Conservation (phyloP, 1,284 basidiomycete genomes). For the Hemileia vastatrix region DNA sequence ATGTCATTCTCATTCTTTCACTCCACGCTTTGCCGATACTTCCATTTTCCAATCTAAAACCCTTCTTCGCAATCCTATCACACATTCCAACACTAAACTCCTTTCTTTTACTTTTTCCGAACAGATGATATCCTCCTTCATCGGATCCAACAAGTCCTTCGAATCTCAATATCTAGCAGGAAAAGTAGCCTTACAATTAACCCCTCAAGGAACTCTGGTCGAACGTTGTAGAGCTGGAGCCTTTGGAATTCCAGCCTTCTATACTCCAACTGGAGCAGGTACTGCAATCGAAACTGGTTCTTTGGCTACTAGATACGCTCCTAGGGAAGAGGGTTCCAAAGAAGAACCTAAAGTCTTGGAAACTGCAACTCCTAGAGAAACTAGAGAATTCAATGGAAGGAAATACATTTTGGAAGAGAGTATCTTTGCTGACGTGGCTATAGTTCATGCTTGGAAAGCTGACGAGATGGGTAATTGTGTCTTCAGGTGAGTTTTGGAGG, state of each 20-base stretch:
- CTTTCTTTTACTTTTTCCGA: slow-evolving; percentile 2
- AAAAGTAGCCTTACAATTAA: slow-evolving; percentile 36
- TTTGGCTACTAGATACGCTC: slow-evolving; percentile 26
- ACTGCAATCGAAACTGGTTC: slow-evolving; percentile 43
- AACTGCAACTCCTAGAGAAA: slow-evolving; percentile 56
- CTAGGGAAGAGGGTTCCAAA: too few relatives aligned
- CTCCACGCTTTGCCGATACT: too few relatives aligned
- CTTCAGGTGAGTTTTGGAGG: too few relatives aligned
- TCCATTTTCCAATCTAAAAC: too few relatives aligned
- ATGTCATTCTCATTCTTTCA: too few relatives aligned
- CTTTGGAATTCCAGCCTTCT: slow-evolving; percentile 43
- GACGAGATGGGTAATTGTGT: slow-evolving; percentile 57
- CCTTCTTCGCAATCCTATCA: too few relatives aligned
- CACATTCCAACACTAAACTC: too few relatives aligned
- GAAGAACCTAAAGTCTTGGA: slow-evolving; percentile 28
- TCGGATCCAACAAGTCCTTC: slow-evolving; percentile 42
- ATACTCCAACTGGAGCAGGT: slow-evolving; percentile 40
- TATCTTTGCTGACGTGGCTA: slow-evolving; percentile 62
- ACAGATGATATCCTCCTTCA: slow-evolving; percentile 39
- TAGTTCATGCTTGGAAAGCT: slow-evolving; percentile 88
- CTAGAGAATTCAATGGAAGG: slow-evolving; percentile 66
- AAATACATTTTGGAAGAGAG: slow-evolving; percentile 79
- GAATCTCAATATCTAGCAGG: slow-evolving; percentile 38
- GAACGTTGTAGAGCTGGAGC: slow-evolving; percentile 40
- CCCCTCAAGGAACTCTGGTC: slow-evolving; percentile 40